Evolutionary conservation across 768 basidiomycete species (phyloP).

Genomic region (Amanita pallidorosea): DNA sequence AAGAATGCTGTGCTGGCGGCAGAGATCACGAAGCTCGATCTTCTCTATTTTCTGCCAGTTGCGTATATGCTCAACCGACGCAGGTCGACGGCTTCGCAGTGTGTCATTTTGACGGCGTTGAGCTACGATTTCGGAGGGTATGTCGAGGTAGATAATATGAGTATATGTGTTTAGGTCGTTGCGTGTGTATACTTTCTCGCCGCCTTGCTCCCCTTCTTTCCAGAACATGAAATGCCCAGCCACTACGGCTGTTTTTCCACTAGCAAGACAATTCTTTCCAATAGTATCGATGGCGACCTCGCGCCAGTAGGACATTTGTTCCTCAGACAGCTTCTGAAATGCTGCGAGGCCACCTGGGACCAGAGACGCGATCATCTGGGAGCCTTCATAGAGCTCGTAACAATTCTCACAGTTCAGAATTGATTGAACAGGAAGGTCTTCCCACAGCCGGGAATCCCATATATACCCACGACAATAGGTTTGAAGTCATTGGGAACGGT

Average conservation of each 20-base stretch:
- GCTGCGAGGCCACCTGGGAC: conserved; percentile 14
- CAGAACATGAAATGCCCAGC: conserved; percentile 15
- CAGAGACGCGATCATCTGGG: conserved; percentile 9
- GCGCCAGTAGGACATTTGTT: conserved; percentile 9
- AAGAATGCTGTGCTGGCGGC: conserved; percentile 11
- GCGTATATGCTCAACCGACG: conserved; percentile 11
- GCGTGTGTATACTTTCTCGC: conserved; percentile 11
- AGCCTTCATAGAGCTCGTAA: conserved; percentile 13
- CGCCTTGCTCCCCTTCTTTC: conserved; percentile 9
- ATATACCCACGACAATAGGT: conserved; percentile 13
- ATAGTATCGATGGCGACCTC: conserved; percentile 11
- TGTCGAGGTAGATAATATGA: conserved; percentile 13
- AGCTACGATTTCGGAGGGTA: conserved; percentile 9
- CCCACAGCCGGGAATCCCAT: conserved; percentile 13
- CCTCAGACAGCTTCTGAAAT: conserved; percentile 11
- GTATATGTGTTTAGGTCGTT: conserved; percentile 10
- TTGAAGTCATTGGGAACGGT: conserved; percentile 3
- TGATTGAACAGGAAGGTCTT: conserved; percentile 11
- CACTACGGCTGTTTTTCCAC: conserved; percentile 11
- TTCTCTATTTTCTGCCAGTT: conserved; percentile 13
- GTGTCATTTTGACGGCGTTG: conserved; percentile 10
- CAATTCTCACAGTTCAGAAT: conserved; percentile 8
- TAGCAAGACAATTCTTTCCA: conserved; percentile 8
- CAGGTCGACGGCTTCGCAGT: conserved; percentile 7
- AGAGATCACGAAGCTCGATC: conserved; percentile 11